phyloP scores from a whole-genome alignment of 1,139 yeast genomes.

The Yamadazyma songkhlaensis region DNA sequence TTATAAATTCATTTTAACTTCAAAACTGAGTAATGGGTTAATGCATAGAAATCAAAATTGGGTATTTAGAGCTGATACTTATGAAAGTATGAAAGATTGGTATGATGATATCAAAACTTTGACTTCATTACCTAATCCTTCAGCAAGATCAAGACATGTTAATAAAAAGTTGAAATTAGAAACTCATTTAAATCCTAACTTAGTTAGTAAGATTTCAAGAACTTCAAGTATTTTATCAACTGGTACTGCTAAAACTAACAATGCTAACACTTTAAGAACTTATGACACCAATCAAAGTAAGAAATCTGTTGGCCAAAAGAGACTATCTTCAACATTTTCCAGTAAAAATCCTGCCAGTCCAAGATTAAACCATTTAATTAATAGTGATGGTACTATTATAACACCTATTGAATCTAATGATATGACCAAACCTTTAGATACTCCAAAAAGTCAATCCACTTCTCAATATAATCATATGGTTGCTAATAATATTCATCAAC shows the following conservation, averaged over 20 bases:
- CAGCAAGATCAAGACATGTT: slow-evolving; percentile 39
- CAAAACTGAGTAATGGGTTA: slow-evolving; percentile 64
- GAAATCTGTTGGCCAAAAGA: slow-evolving; percentile 23
- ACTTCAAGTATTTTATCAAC: slow-evolving; percentile 27
- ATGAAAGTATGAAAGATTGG: slow-evolving; percentile 81
- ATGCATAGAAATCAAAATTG: slow-evolving; percentile 82
- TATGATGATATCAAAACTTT: slow-evolving; percentile 69
- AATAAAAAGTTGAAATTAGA: slow-evolving; percentile 18
- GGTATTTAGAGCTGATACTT: slow-evolving; percentile 85
- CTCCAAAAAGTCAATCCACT: slow-evolving; percentile 9
- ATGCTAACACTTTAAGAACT: slow-evolving; percentile 23
- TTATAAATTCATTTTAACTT: slow-evolving; percentile 77
- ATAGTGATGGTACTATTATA: slow-evolving; percentile 48
- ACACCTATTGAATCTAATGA: slow-evolving; percentile 39
- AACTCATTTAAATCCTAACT: slow-evolving; percentile 14
- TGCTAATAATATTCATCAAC: slow-evolving; percentile 2
- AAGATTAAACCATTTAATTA: slow-evolving; percentile 41
- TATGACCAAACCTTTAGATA: slow-evolving; percentile 8
- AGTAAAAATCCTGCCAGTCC: slow-evolving; percentile 28
- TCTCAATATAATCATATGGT: slow-evolving; percentile 6
- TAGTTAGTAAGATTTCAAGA: slow-evolving; percentile 22
- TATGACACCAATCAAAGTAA: slow-evolving; percentile 18
- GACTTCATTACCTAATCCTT: slow-evolving; percentile 56
- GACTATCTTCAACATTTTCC: slow-evolving; percentile 40
- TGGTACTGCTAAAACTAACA: slow-evolving; percentile 10